These are phyloP conservation scores for Globisporangium viniferum DNA, from an alignment of 352 stramenopile genomes.

Conservation along the genomic window DNA sequence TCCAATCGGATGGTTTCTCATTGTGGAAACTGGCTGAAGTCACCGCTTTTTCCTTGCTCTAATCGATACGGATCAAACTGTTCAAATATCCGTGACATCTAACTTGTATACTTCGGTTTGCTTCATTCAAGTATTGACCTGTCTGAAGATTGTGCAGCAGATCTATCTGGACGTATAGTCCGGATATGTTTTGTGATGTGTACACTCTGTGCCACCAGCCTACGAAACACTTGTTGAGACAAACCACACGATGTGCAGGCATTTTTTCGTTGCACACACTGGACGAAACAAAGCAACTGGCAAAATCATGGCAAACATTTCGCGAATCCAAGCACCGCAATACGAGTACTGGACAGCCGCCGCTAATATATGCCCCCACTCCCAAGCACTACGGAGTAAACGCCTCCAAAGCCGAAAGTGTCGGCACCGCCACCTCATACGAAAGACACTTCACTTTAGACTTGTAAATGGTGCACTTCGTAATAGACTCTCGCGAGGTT, in stretches of 20 bases:
- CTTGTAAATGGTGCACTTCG: background rate
- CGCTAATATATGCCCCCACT: background rate
- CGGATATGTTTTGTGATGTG: too few species aligned
- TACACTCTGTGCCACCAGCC: too few species aligned
- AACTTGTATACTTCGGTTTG: too few species aligned
- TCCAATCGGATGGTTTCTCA: background rate
- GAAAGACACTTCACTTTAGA: background rate
- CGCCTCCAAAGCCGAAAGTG: background rate
- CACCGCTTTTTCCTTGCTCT: too few species aligned
- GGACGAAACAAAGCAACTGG: background rate
- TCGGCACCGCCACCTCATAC: background rate
- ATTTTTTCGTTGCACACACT: background rate
- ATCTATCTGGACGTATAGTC: too few species aligned
- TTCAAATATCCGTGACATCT: too few species aligned
- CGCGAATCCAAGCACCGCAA: background rate
- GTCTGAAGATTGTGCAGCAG: too few species aligned
- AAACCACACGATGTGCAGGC: background rate
- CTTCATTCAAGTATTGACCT: too few species aligned
- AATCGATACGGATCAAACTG: too few species aligned
- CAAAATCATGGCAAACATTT: background rate
- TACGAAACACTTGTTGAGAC: background rate
- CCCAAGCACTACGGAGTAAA: background rate
- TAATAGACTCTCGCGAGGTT: background rate
- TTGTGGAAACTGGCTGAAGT: background rate
- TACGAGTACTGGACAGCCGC: background rate